These are phyloP conservation scores for Colletotrichum cereale DNA, from an alignment of 2,329 filamentous ascomycete genomes.

Conservation along the genomic window DNA sequence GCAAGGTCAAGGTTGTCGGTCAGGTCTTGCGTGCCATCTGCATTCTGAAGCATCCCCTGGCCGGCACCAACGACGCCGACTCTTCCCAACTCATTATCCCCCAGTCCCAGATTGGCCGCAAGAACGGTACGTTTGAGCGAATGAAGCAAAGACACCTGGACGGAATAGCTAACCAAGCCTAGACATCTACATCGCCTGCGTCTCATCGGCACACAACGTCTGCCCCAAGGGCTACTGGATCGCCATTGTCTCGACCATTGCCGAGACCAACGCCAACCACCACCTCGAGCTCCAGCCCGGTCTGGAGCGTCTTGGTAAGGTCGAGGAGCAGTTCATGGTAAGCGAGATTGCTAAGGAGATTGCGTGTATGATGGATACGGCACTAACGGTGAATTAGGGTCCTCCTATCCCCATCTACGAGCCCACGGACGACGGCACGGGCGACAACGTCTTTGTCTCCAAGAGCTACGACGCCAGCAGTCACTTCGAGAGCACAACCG, in stretches of 20 bases:
- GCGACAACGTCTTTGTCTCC: slow-evolving; percentile 95
- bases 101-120: slow-evolving; percentile 95
- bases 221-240: slow-evolving; percentile 99
- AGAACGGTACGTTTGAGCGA: slow-evolving; percentile 77
- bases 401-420: slow-evolving; percentile 94
- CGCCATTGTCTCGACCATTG: slow-evolving; percentile 97
- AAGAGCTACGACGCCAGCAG: slow-evolving; percentile 99
- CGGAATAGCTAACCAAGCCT: slow-evolving; percentile 37
- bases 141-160: background rate
- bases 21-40: slow-evolving; percentile 97
- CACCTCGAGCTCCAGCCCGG: slow-evolving; percentile 95
- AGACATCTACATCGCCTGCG: slow-evolving; percentile 98
- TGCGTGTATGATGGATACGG: background rate
- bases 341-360: slow-evolving; percentile 40
- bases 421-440: slow-evolving; percentile 83
- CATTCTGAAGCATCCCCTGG: slow-evolving; percentile 94
- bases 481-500: slow-evolving; percentile 93
- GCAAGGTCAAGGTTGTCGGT: slow-evolving; percentile 87
- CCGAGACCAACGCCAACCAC: slow-evolving; percentile 91
- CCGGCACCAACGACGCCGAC: slow-evolving; percentile 89
- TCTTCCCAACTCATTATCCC: slow-evolving; percentile 97
- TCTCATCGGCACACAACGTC: slow-evolving; percentile 96
- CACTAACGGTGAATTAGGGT: slow-evolving; percentile 58
- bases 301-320: slow-evolving; percentile 89
- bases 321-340: slow-evolving; percentile 98